Base-by-base conservation (phyloP, 2,329 filamentous ascomycete species). In the Sporothrix brunneoviolacea region DNA sequence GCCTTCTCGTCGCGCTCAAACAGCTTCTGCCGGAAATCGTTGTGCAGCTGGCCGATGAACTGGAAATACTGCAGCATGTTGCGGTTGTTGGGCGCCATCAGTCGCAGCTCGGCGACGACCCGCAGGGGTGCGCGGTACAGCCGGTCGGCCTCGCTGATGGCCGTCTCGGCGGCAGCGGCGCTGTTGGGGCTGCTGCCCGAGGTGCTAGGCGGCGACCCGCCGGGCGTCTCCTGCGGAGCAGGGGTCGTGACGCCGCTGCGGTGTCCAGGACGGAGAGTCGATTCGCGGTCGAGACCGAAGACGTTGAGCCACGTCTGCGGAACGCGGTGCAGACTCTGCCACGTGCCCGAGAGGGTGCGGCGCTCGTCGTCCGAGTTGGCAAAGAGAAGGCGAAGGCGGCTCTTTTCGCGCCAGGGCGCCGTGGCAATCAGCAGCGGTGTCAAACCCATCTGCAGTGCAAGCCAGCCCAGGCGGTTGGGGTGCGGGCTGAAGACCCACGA, bases 401-500 rank as follows among this genome's bases (percentile, higher is more conserved):
- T 57, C 15, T 48, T 30, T 12, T 50, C 44, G 9, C 48, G 54
- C 52, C 56, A 59, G 2, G 54, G 48, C 4, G 40, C 33, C 10
- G 57, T 57, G 18, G 54, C 55, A 7, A 41, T 32, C 24, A 61
- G 45, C n/a, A 61, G 53, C 16, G 56, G 51, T 6, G 48, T 44
- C 47, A 59, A 28, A 3, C 58, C 58, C 45, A 54, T 51, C 42
- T 51, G 51, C n/a, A 61, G 19, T 2, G 55, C 53, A 7, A 61
- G 50, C 56, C 56, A 61, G 50, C 46, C 52, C 2, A 60, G 54
- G 2, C 56, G 54, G 49, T 57, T 55, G 3, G 49, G 49, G 13
- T 54, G 38, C 0, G 51, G 27, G 51, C 55, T 59, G 43, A 60
- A 61, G 10, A 60, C 55, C 59, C 59, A 61, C 2, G 58, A 59